Evolutionary conservation across 192 early-diverging fungal genomes (phyloP), one percentile per base, ranked within the genome.

Genomic region (Phlyctochytrium planicorne): DNA sequence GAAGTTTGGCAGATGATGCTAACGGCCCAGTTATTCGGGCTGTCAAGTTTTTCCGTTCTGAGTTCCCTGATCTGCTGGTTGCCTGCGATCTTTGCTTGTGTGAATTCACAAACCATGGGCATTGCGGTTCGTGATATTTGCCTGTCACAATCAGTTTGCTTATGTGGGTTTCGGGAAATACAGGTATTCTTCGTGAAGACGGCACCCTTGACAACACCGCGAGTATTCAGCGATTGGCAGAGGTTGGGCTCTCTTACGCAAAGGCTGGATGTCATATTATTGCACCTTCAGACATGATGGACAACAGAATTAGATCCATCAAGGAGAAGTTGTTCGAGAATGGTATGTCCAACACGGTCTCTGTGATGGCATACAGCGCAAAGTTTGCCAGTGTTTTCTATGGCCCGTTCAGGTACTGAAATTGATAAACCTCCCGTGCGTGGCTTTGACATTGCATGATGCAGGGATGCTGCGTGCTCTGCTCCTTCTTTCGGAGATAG

Each of bases 211-310:
- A 97, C 78, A 97, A 99, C 78, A 70, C 75, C 3, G 77, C 78
- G 6, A 90, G 87, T 52, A 91, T 94, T 56, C 70, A 87, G 52
- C 83, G 95, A 6, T 57, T 99, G 34, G 93, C 91, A 0, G 85
- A 93, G 64, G 91, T 97, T 2, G 87, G 93, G 10, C 76, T 94
- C 35, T 84, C 78, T 53, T 99, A 96, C 80, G 95, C 94, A 20
- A 82, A 88, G 60, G 95, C 95, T 1, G 97, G 95, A 37, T 92
- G 92, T 52, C 91, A 96, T 34, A 87, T 92, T 65, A 90, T 98
- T 2, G 89, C 94, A 2, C 96, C 96, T 10, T 93, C 91, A 16
- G 96, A 98, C 73, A 98, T 98, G 96, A 98, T 97, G 95, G 97
- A 96, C 56, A 92, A 92, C 36, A 87, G 97, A 62, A 91, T 99